Evolutionary conservation across 2,329 filamentous ascomycete species (phyloP).

Genomic region (Cadophora sp.): DNA sequence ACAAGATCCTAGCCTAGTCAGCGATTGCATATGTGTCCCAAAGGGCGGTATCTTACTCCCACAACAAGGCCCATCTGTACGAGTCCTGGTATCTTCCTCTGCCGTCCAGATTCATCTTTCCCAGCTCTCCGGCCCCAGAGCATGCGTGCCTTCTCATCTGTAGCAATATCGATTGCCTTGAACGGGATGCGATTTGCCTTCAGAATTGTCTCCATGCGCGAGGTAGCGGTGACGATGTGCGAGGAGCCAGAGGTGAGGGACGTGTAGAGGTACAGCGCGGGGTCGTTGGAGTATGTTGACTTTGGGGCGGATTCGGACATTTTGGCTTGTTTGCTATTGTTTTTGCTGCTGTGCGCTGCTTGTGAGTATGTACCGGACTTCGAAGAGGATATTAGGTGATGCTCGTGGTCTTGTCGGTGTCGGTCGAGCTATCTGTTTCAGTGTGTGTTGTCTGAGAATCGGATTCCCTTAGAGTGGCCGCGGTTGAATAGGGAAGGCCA

Average conservation of each 20-base stretch:
- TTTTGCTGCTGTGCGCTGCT: neutral
- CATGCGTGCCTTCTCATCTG: constrained; percentile 85
- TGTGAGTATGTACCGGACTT: neutral
- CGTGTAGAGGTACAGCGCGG: constrained; percentile 91
- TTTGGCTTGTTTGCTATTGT: constrained; percentile 20
- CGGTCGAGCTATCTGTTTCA: constrained; percentile 31
- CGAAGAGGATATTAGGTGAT: neutral
- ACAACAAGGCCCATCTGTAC: constrained; percentile 87
- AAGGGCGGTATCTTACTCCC: constrained; percentile 66
- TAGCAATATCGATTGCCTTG: constrained; percentile 89
- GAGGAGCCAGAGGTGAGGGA: constrained; percentile 95
- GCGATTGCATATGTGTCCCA: constrained; percentile 6
- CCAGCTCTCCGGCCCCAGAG: constrained; percentile 86
- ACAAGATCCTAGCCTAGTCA: constrained; percentile 74
- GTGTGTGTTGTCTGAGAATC: constrained; percentile 12
- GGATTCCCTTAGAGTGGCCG: constrained; percentile 7
- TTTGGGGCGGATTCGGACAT: constrained; percentile 43
- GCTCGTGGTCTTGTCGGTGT: constrained; percentile 18
- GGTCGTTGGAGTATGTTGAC: constrained; percentile 56
- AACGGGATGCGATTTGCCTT: constrained; percentile 95
- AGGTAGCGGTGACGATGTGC: constrained; percentile 95
- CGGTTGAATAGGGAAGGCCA: constrained; percentile 25
- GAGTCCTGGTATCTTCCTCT: constrained; percentile 83
- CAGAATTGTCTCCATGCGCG: constrained; percentile 93
- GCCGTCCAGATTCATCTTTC: constrained; percentile 66